These are phyloP conservation scores for Globisporangium nagaii DNA, from an alignment of 352 stramenopile genomes.

Conservation along the genomic window DNA sequence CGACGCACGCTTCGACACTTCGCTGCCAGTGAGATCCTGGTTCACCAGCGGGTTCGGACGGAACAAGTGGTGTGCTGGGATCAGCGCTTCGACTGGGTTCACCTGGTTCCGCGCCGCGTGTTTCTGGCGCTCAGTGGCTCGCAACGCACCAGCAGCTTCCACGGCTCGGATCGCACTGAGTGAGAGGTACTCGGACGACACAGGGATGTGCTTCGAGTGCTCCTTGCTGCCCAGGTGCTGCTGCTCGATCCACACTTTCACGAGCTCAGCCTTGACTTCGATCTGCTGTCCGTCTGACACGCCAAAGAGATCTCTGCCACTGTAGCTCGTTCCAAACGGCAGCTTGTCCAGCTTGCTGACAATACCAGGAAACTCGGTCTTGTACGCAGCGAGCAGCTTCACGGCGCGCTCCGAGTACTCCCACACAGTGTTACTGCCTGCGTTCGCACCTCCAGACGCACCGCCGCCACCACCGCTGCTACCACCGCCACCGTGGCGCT, in stretches of 20 bases:
- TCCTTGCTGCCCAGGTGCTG: conserved; percentile 83
- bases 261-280: conserved; percentile 60
- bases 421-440: conserved; percentile 73
- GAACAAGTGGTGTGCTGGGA: conserved; percentile 59
- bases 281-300: conserved; percentile 42
- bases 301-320: conserved; percentile 87
- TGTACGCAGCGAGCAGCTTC: conserved; percentile 91
- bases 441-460: conserved; percentile 1
- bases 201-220: conserved; percentile 89
- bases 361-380: conserved; percentile 91
- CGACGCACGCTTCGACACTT: conserved; percentile 51
- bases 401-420: conserved; percentile 96
- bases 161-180: conserved; percentile 90
- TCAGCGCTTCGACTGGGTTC: conserved; percentile 33
- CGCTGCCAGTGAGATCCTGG: conserved; percentile 69
- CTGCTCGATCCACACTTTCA: conserved; percentile 92
- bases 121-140: conserved; percentile 59
- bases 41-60: conserved; percentile 71
- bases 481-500: background rate
- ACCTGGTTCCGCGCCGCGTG: conserved; percentile 23
- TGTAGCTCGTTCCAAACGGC: conserved; percentile 88
- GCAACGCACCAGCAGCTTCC: conserved; percentile 72
- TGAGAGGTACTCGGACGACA: conserved; percentile 92
- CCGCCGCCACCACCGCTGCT: background rate
- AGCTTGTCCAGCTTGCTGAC: conserved; percentile 86